Base-by-base conservation (phyloP, 768 basidiomycete species). In the Leccinum truebloodii region DNA sequence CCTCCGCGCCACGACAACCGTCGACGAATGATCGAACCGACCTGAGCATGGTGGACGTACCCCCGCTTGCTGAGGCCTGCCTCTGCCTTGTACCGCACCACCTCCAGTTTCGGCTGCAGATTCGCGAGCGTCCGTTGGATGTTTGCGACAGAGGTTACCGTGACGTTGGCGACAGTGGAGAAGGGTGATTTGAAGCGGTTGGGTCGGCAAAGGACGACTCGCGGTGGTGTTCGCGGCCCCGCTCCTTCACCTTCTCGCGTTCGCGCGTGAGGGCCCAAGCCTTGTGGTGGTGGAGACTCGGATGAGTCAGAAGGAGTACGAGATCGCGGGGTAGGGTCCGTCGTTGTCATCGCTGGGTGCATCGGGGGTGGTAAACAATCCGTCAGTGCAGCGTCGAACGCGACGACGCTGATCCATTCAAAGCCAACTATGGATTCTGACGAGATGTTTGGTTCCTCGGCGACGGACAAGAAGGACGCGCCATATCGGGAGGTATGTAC, bases 41-140 rank as follows among this genome's bases (percentile, higher is more conserved):
- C 52, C 26, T 72, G 72, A 44, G 71, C 24, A 60, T 76, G 76
- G 39, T 73, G 71, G 37, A 88, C 81, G 63, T 81, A 89, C 44
- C 87, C 88, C 4, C 86, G 77, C 65, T 76, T 76, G 61, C 79
- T 84, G 34, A 90, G 65, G 18, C 87, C 88, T 20, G 87, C 88
- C 70, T 89, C 88, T 0, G 87, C 88, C 72, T 89, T 89, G 72
- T 83, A 89, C 61, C 85, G 75, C 26, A 85, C 87, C 30, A 82
- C 81, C 58, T 89, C 87, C 26, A 88, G 68, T 49, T 75, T 79
- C 0, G 86, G 86, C 66, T 75, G 76, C 9, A 80, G 66, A 34
- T 68, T 67, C 16, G 67, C 75, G 52, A 84, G 64, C 58, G 81
- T 81, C 28, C 76, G 75, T 63, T 83, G 81, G 34, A 86, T 70